Conservation (phyloP, 2,329 filamentous ascomycete genomes). For the Beauveria varroae region DNA sequence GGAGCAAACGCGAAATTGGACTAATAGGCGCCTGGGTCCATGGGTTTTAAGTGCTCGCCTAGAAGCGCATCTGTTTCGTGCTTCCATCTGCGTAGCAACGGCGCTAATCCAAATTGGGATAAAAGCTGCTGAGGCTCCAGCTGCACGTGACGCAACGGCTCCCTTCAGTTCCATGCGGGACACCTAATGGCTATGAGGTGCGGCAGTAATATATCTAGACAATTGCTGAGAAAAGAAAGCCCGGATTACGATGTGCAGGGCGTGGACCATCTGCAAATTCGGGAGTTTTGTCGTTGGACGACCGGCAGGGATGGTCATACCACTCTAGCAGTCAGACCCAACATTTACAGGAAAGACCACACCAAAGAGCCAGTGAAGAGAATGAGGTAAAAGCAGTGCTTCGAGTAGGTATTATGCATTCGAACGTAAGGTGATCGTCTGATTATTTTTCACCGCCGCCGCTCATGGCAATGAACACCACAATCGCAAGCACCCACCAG, state of each 20-base stretch:
- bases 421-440: constrained; percentile 20
- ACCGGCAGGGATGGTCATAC: not conserved
- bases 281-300: not conserved
- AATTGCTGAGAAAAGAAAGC: not conserved
- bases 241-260: too few species aligned
- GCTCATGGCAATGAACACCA: constrained; percentile 44
- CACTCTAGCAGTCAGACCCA: not conserved
- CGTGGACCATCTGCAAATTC: not conserved
- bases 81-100: constrained; percentile 21
- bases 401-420: not conserved
- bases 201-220: not conserved
- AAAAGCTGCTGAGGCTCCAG: constrained; percentile 3
- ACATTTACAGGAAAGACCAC: not conserved
- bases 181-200: not conserved
- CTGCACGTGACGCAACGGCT: constrained; percentile 6
- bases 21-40: not conserved
- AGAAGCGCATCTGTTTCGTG: constrained; percentile 11
- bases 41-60: constrained; percentile 1
- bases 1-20: constrained; percentile 1
- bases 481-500: constrained; percentile 56
- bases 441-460: constrained; percentile 51
- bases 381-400: not conserved
- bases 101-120: constrained; percentile 18
- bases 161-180: not conserved
- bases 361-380: not conserved